Evolutionary conservation across 1,139 yeast species (phyloP).

Genomic region (Candida sanyaensis): DNA sequence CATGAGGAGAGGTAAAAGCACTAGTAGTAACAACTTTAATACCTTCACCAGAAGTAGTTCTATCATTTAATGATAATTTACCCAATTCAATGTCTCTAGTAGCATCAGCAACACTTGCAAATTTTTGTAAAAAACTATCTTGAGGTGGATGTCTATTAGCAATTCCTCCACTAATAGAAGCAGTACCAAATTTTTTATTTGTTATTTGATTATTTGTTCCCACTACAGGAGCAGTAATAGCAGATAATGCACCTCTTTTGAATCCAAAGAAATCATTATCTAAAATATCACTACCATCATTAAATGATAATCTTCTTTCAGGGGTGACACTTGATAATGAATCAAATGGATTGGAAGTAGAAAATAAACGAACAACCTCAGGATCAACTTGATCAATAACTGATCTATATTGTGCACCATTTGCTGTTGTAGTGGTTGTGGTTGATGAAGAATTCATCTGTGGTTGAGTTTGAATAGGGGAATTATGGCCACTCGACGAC

Average conservation of each 20-base stretch:
- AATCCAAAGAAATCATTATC: slow-evolving; percentile 46
- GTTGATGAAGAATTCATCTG: slow-evolving; percentile 7
- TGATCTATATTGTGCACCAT: slow-evolving; percentile 28
- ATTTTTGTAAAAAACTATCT: slow-evolving; percentile 63
- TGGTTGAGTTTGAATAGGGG: slow-evolving; percentile 27
- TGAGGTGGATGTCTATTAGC: slow-evolving; percentile 48
- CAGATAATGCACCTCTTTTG: slow-evolving; percentile 51
- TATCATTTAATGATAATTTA: slow-evolving; percentile 28
- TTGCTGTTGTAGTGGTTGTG: slow-evolving; percentile 1
- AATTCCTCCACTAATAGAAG: slow-evolving; percentile 62
- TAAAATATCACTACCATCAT: slow-evolving; percentile 49
- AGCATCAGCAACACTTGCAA: slow-evolving; percentile 76
- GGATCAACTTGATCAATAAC: slow-evolving; percentile 45
- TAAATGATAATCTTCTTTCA: slow-evolving; percentile 36
- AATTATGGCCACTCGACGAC: slow-evolving; percentile 28
- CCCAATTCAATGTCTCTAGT: slow-evolving; percentile 69
- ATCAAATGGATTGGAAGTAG: slow-evolving; percentile 12
- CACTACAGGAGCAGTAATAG: slow-evolving; percentile 42
- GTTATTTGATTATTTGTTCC: slow-evolving; percentile 8
- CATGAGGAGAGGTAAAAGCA: slow-evolving; percentile 36
- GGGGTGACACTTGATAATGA: slow-evolving; percentile 10
- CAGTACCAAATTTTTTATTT: slow-evolving; percentile 48
- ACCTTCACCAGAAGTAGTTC: slow-evolving; percentile 24
- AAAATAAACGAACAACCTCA: slow-evolving; percentile 47
- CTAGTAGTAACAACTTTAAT: slow-evolving; percentile 13